These are phyloP conservation scores for Vinca major DNA, from an alignment of 305 asterid species.

Conservation along the genomic window DNA sequence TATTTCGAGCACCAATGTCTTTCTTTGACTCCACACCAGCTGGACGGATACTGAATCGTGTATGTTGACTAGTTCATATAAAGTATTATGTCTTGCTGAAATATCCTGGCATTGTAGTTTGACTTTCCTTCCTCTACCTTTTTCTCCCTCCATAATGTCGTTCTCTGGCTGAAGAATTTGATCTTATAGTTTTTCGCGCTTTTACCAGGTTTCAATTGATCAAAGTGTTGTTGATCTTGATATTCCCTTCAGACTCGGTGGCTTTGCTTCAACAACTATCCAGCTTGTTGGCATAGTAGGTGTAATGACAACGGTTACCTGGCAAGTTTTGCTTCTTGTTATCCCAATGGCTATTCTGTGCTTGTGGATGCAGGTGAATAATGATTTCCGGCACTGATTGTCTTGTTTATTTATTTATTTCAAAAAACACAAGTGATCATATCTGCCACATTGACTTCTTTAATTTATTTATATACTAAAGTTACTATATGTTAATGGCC, in stretches of 20 bases:
- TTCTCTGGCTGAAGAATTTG: background rate
- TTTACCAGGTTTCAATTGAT: conserved; percentile 81
- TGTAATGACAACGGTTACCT: conserved; percentile 93
- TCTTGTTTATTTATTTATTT: too few species aligned
- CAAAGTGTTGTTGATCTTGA: conserved; percentile 99
- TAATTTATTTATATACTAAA: background rate
- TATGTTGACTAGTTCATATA: conserved; percentile 33
- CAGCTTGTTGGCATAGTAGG: conserved; percentile 94
- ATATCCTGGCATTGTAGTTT: background rate
- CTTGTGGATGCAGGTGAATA: conserved; percentile 96
- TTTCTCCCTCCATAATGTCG: conserved; percentile 2
- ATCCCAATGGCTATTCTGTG: conserved; percentile 97
- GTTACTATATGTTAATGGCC: background rate
- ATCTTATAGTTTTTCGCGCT: conserved; percentile 24
- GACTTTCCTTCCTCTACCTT: background rate
- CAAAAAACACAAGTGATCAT: too few species aligned
- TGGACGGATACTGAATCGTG: conserved; percentile 95
- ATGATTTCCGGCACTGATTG: conserved; percentile 11
- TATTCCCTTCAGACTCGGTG: conserved; percentile 98
- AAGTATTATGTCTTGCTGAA: background rate
- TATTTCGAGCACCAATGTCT: conserved; percentile 94
- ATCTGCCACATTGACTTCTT: background rate
- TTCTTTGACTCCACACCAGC: conserved; percentile 99
- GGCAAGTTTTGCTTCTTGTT: conserved; percentile 93
- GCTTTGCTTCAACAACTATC: conserved; percentile 96